Evolutionary conservation across 768 basidiomycete species (phyloP).

Genomic region (Serendipita sp.): DNA sequence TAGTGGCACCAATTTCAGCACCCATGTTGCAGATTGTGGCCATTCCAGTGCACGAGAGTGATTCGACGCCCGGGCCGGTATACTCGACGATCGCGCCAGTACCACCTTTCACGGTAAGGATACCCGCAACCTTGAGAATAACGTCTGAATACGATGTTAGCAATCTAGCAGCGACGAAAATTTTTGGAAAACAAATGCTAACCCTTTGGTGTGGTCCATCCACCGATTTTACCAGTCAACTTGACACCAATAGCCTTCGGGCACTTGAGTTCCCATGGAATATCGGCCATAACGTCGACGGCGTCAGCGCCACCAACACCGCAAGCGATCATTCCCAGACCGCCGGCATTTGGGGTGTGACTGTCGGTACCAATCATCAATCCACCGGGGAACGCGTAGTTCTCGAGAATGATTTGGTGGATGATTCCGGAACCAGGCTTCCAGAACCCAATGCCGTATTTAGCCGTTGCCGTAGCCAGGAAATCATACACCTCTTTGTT

Average conservation of each 20-base stretch:
- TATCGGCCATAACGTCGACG: slow-evolving; percentile 94
- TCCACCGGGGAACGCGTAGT: slow-evolving; percentile 98
- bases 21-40: slow-evolving; percentile 99
- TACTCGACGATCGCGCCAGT: slow-evolving; percentile 99
- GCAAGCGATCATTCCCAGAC: slow-evolving; percentile 97
- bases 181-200: slow-evolving; percentile 12
- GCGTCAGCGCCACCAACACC: slow-evolving; percentile 99
- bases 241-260: slow-evolving; percentile 99
- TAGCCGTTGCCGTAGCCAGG: slow-evolving; percentile 90
- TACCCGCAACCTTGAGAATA: slow-evolving; percentile 97
- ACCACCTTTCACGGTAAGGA: slow-evolving; percentile 98
- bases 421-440: slow-evolving; percentile 98
- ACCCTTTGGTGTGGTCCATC: slow-evolving; percentile 99
- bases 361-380: slow-evolving; percentile 99
- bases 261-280: slow-evolving; percentile 99
- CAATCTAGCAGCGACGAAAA: no score
- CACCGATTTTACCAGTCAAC: slow-evolving; percentile 82
- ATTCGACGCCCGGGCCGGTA: slow-evolving; percentile 85
- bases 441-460: slow-evolving; percentile 99
- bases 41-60: slow-evolving; percentile 97
- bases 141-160: slow-evolving; percentile 43
- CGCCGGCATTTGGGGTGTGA: slow-evolving; percentile 97
- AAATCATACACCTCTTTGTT: slow-evolving; percentile 99
- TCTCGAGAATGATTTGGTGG: slow-evolving; percentile 97
- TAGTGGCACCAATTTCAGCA: slow-evolving; percentile 98